A percentile compares a stretch with the other conserved stretches of the same genome.
Evolutionary conservation across 1,284 basidiomycete species (phyloP).

Genomic region (Ceratobasidium papillatum): DNA sequence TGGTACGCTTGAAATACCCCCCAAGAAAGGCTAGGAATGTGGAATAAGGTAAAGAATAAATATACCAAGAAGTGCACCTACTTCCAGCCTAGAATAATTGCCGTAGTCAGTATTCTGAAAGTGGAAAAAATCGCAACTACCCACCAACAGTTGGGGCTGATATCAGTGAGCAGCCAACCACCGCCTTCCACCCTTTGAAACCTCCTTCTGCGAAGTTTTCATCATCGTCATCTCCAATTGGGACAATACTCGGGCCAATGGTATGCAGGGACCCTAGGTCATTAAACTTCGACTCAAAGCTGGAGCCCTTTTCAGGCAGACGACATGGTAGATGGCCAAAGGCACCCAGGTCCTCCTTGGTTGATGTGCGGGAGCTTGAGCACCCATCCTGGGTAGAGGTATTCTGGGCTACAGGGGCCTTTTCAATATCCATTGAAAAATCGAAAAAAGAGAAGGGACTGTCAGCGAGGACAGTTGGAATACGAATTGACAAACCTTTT

Average conservation of each 20-base stretch:
- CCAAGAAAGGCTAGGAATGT: conserved; percentile 34
- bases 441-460: neutral
- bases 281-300: neutral
- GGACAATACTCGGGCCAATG: neutral
- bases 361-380: neutral
- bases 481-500: neutral
- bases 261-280: neutral
- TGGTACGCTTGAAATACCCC: conserved; percentile 45
- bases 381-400: too few species aligned
- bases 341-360: neutral
- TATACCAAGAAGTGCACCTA: neutral
- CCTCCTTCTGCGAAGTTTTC: conserved; percentile 23
- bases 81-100: conserved; percentile 4
- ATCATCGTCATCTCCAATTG: neutral
- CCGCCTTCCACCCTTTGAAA: conserved; percentile 16
- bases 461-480: neutral
- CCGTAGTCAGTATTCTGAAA: neutral
- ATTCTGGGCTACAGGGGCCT: neutral
- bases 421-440: neutral
- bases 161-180: conserved; percentile 12
- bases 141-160: conserved; percentile 7
- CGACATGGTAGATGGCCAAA: neutral
- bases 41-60: neutral
- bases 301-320: neutral
- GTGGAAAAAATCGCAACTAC: neutral